Conservation (phyloP, 257 asterid genomes). For the Solanum ossicruentum region DNA sequence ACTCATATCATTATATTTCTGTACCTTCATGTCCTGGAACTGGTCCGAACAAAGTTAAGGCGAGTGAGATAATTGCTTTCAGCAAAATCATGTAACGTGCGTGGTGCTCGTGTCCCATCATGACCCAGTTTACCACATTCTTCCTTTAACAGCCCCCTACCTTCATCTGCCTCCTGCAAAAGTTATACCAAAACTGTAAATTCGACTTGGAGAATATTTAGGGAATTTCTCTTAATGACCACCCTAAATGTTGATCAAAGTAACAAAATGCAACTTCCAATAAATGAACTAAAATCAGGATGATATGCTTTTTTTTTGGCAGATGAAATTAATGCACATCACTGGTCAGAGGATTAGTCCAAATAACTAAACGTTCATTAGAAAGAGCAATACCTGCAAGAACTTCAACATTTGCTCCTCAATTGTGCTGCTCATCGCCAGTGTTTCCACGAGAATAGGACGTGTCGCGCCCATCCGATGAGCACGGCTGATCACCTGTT, state of each 20-base stretch:
- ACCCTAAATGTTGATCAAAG: neutral
- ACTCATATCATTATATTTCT: neutral
- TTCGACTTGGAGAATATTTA: neutral
- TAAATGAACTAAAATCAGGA: neutral
- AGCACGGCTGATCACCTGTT: conserved; percentile 98
- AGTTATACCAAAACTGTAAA: neutral
- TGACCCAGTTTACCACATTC: conserved; percentile 37
- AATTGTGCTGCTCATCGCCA: conserved; percentile 89
- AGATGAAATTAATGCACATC: neutral
- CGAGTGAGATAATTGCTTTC: conserved; percentile 78
- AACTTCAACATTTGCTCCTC: conserved; percentile 93
- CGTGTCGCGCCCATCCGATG: conserved; percentile 98
- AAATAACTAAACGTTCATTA: neutral
- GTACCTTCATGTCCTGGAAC: neutral
- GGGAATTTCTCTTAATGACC: neutral
- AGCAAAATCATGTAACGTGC: conserved; percentile 87
- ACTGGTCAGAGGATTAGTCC: neutral
- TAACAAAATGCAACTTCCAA: neutral
- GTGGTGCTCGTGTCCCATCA: conserved; percentile 43
- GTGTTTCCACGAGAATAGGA: conserved; percentile 81
- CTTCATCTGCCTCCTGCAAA: conserved; percentile 63
- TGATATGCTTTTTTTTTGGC: neutral
- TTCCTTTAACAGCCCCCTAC: conserved; percentile 46
- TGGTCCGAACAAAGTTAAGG: conserved; percentile 66
- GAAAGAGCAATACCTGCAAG: conserved; percentile 44